These are phyloP conservation scores for Raffaelea ambrosiae DNA, from an alignment of 2,329 filamentous ascomycete genomes.

Conservation along the genomic window DNA sequence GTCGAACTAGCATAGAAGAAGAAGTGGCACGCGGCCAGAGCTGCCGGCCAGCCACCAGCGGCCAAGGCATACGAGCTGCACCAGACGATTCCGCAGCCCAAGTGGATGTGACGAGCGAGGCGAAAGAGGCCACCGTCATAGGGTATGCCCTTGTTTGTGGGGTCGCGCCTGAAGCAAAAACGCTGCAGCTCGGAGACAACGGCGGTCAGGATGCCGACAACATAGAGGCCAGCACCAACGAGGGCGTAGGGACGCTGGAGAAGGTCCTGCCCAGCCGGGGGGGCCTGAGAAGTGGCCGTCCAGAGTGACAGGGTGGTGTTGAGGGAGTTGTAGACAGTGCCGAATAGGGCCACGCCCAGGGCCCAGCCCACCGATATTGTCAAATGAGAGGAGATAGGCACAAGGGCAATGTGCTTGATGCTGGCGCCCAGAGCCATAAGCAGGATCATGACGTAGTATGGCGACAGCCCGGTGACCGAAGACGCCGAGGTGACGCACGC, in stretches of 20 bases:
- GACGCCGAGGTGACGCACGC: too few species aligned
- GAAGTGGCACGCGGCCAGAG: neutral
- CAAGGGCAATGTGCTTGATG: neutral
- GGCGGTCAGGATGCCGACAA: neutral
- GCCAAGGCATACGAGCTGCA: neutral
- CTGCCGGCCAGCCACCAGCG: neutral
- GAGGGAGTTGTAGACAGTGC: neutral
- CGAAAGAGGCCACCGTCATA: neutral
- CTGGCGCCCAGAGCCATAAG: neutral
- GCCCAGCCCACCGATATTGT: too few species aligned
- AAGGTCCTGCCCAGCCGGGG: neutral
- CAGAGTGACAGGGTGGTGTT: neutral
- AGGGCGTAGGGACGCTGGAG: neutral
- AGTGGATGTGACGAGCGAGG: neutral
- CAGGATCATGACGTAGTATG: neutral
- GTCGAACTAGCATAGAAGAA: neutral
- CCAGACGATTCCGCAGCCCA: neutral
- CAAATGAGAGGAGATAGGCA: neutral
- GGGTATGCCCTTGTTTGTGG: neutral
- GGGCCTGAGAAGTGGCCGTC: neutral
- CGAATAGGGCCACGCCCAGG: too few species aligned
- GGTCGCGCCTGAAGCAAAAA: neutral
- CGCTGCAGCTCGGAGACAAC: neutral
- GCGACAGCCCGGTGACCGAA: neutral
- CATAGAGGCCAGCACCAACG: neutral